Base-by-base conservation (phyloP, 805 yeast species). In the Candida parachauliodes region DNA sequence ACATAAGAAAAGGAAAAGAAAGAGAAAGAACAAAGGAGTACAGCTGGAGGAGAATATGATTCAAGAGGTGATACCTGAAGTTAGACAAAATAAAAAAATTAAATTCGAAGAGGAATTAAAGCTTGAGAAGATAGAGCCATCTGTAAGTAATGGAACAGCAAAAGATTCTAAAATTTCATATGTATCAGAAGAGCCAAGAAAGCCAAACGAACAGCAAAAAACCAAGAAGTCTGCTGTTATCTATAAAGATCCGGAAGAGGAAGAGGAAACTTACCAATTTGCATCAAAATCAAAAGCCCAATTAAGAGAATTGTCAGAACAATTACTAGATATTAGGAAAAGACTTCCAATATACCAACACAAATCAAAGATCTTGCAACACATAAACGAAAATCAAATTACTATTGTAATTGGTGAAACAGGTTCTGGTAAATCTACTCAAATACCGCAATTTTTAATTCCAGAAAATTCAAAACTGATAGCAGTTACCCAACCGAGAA, bases 401-500 rank as follows among this genome's bases (percentile, higher is more conserved):
- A 79, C 89, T 0, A 78, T 91, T 1, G 70, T 91, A 14, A 84
- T 93, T 54, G 98, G 98, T 61, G 98, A 91, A 55, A 91, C 98
- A 0, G 98, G 98, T 61, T 87, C 96, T 6, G 98, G 98, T 68
- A 91, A 91, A 56, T 89, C 98, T 3, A 91, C 98, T 0, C 98
- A 91, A 64, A 81, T 91, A 32, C 98, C 98, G 0, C 98, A 91
- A 55, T 82, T 91, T 47, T 55, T 91, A n/a, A 75, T 85, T 61
- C 73, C 77, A 0, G 54, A 60, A 25, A 63, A 61, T 44, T 59
- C 61, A 14, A 78, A 77, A 42, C 68, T 74, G 18, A 80, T 91
- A 15, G 98, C 95, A 0, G 91, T 93, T 6, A 89, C 98, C 0
- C 98, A 91, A 64, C 98, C 98, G 1, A 82, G 98, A 64, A 76